These are phyloP conservation scores for Russula griseocarnosa DNA, from an alignment of 768 basidiomycete species.

Conservation along the genomic window DNA sequence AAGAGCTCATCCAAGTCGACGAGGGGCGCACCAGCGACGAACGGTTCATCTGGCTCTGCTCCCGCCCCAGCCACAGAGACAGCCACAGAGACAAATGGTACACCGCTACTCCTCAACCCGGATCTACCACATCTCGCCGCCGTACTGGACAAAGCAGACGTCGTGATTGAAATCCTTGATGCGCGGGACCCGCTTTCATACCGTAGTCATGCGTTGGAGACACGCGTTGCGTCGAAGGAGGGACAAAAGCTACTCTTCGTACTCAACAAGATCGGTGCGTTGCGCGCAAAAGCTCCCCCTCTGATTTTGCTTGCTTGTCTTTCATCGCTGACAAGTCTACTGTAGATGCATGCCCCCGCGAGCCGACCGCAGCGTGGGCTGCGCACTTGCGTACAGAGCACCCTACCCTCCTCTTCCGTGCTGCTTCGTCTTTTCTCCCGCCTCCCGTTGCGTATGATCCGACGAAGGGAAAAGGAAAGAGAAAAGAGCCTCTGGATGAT, in stretches of 20 bases:
- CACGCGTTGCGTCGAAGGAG: slow-evolving; percentile 41
- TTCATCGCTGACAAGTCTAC: slow-evolving; percentile 5
- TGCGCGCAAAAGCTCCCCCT: not conserved
- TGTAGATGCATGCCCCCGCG: slow-evolving; percentile 77
- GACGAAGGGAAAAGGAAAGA: slow-evolving; percentile 40
- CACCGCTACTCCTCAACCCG: slow-evolving; percentile 59
- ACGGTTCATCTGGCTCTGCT: slow-evolving; percentile 30
- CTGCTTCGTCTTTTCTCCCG: slow-evolving; percentile 64
- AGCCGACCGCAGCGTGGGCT: slow-evolving; percentile 69
- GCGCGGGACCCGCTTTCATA: slow-evolving; percentile 75
- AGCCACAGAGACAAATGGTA: slow-evolving; percentile 47
- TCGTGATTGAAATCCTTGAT: slow-evolving; percentile 77
- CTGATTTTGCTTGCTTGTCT: slow-evolving; percentile 3
- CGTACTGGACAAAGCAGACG: slow-evolving; percentile 74
- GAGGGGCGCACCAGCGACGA: slow-evolving; percentile 26
- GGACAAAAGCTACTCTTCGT: slow-evolving; percentile 59
- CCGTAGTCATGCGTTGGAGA: slow-evolving; percentile 62
- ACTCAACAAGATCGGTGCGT: slow-evolving; percentile 83
- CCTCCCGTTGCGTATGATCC: slow-evolving; percentile 28
- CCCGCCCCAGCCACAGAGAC: slow-evolving; percentile 37
- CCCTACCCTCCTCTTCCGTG: slow-evolving; percentile 69
- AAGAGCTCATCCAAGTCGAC: slow-evolving; percentile 14
- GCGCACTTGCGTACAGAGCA: slow-evolving; percentile 53
- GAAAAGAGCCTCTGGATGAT: slow-evolving; percentile 48
- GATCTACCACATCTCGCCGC: slow-evolving; percentile 58